phyloP scores from a whole-genome alignment of 2,329 filamentous ascomycete species.

The Diaporthe nobilis region DNA sequence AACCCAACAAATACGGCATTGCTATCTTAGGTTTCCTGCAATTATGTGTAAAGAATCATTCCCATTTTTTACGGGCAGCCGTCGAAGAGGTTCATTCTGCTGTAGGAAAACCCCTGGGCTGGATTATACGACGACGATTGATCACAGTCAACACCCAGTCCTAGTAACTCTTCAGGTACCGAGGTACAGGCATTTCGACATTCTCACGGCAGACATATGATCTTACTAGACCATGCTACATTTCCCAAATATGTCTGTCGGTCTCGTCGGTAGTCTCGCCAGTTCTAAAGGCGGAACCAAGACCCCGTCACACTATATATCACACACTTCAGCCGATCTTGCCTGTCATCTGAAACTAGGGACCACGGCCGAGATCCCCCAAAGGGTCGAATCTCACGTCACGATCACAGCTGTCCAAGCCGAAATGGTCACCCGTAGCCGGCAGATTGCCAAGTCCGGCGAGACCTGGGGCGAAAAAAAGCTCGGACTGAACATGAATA shows the following conservation, averaged over 20 bases:
- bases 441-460: constrained; percentile 15
- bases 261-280: neutral
- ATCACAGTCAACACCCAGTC: neutral
- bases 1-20: neutral
- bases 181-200: neutral
- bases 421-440: neutral
- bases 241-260: too few species aligned
- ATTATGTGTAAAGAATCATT: too few species aligned
- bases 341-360: neutral
- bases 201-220: neutral
- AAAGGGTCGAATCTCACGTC: neutral
- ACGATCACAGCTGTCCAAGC: neutral
- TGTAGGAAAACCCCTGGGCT: too few species aligned
- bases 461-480: neutral
- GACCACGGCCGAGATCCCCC: neutral
- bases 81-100: too few species aligned
- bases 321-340: neutral
- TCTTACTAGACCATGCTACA: neutral
- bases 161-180: neutral
- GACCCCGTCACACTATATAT: neutral
- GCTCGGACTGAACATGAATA: constrained; percentile 5
- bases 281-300: neutral
- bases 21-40: too few species aligned
- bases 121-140: neutral
- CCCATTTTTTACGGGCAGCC: too few species aligned